phyloP scores from a whole-genome alignment of 2,329 filamentous ascomycete genomes.

The Venturia aucupariae region DNA sequence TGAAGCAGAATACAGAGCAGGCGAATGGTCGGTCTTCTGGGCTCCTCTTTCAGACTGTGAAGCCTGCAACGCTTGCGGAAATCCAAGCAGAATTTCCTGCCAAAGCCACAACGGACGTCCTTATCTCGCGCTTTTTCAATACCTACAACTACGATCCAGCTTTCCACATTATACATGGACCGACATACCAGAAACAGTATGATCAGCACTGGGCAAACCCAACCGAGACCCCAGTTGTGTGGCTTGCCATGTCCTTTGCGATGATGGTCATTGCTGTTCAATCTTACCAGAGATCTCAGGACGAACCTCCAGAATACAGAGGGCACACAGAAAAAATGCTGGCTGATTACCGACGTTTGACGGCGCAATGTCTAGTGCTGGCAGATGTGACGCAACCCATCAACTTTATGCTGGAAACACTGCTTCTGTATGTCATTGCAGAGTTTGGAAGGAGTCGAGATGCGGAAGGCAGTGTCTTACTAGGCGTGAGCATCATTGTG shows the following conservation, averaged over 20 bases:
- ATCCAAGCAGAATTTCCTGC: constrained; percentile 70
- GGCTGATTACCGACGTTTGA: constrained; percentile 54
- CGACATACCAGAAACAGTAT: constrained; percentile 72
- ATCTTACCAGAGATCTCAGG: constrained; percentile 69
- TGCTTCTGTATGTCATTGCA: constrained; percentile 65
- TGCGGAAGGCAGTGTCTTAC: constrained; percentile 58
- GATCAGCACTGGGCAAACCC: constrained; percentile 64
- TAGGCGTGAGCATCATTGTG: constrained; percentile 51
- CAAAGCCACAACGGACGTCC: constrained; percentile 71
- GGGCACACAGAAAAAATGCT: constrained; percentile 48
- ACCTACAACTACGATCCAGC: constrained; percentile 63
- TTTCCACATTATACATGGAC: constrained; percentile 51
- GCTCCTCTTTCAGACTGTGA: constrained; percentile 64
- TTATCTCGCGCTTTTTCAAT: constrained; percentile 87
- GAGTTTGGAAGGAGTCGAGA: constrained; percentile 67
- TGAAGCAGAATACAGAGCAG: constrained; percentile 52
- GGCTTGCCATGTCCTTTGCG: constrained; percentile 68
- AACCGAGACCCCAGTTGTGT: constrained; percentile 62
- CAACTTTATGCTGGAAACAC: constrained; percentile 67
- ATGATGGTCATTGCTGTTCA: constrained; percentile 70
- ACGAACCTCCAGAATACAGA: constrained; percentile 70
- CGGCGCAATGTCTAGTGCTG: constrained; percentile 67
- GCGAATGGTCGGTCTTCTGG: constrained; percentile 50
- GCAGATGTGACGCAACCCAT: constrained; percentile 70
- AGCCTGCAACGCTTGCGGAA: constrained; percentile 63